Evolutionary conservation across 2,329 filamentous ascomycete species (phyloP).

Genomic region (Orbilia brochopaga): DNA sequence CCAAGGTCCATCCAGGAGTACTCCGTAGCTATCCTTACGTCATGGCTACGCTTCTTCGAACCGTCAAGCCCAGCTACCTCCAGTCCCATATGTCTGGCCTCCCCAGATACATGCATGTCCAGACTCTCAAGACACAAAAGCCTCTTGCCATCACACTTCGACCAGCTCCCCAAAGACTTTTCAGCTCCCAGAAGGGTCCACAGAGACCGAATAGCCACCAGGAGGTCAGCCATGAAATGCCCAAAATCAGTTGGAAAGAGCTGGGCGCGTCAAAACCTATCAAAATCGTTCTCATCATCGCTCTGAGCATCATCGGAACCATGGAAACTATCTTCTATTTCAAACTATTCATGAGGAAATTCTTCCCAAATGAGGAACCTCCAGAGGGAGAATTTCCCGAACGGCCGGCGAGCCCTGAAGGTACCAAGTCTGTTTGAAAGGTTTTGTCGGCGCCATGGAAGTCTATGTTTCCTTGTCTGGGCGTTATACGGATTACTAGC

Average conservation of each 20-base stretch:
- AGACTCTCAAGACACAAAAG: neutral
- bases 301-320: conserved; percentile 52
- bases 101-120: conserved; percentile 8
- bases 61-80: conserved; percentile 26
- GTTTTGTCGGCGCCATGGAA: neutral
- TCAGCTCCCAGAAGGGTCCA: conserved; percentile 28
- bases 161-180: conserved; percentile 8
- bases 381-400: conserved; percentile 5
- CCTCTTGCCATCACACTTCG: neutral
- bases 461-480: neutral
- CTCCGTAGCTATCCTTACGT: neutral
- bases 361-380: conserved; percentile 36
- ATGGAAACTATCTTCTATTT: conserved; percentile 54
- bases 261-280: conserved; percentile 52
- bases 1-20: conserved; percentile 4
- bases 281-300: conserved; percentile 52
- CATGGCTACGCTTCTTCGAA: conserved; percentile 29
- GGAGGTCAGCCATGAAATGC: conserved; percentile 45
- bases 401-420: neutral
- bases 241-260: conserved; percentile 46
- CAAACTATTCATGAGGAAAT: conserved; percentile 53
- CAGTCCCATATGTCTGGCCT: conserved; percentile 18
- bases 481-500: too few species aligned
- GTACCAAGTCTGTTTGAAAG: neutral
- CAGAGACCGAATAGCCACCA: conserved; percentile 15